phyloP scores from a whole-genome alignment of 2,329 filamentous ascomycete genomes.

The Colletotrichum siamense region DNA sequence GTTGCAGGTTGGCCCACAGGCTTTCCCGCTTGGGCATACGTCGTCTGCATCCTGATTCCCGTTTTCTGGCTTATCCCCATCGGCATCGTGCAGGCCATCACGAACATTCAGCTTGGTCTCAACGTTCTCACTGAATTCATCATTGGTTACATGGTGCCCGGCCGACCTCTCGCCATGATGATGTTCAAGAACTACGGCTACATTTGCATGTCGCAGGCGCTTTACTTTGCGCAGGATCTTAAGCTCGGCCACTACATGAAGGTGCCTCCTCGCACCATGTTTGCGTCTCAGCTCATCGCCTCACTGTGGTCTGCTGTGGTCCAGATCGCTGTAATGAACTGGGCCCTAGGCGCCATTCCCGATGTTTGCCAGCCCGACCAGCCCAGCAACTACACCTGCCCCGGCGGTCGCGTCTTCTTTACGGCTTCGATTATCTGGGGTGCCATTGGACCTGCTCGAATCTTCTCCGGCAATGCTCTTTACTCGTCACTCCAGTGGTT shows the following conservation, averaged over 20 bases:
- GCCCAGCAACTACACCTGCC: slow-evolving; percentile 62
- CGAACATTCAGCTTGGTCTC: slow-evolving; percentile 68
- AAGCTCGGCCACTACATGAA: slow-evolving; percentile 76
- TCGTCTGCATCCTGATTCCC: slow-evolving; percentile 63
- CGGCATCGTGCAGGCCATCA: slow-evolving; percentile 66
- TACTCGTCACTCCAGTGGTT: slow-evolving; percentile 73
- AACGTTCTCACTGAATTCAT: slow-evolving; percentile 78
- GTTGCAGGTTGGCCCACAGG: slow-evolving; percentile 61
- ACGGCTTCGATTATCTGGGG: slow-evolving; percentile 77
- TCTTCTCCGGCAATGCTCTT: slow-evolving; percentile 68
- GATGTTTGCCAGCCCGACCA: slow-evolving; percentile 63
- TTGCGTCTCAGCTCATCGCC: slow-evolving; percentile 63
- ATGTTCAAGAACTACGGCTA: slow-evolving; percentile 80
- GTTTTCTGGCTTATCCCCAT: slow-evolving; percentile 65
- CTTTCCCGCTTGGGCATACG: slow-evolving; percentile 63
- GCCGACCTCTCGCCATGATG: slow-evolving; percentile 76
- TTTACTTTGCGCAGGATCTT: slow-evolving; percentile 70
- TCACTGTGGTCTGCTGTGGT: slow-evolving; percentile 67
- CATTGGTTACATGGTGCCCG: slow-evolving; percentile 75
- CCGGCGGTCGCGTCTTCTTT: slow-evolving; percentile 64
- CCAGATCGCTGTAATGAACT: slow-evolving; percentile 70
- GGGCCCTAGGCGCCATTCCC: slow-evolving; percentile 66
- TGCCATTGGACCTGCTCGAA: slow-evolving; percentile 71
- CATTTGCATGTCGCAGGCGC: slow-evolving; percentile 69
- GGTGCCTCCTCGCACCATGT: slow-evolving; percentile 66